Percentiles rank a stretch among this genome's conserved stretches.
These are phyloP conservation scores for Sphaerulina musiva DNA, from an alignment of 2,329 filamentous ascomycete species.

Conservation along the genomic window DNA sequence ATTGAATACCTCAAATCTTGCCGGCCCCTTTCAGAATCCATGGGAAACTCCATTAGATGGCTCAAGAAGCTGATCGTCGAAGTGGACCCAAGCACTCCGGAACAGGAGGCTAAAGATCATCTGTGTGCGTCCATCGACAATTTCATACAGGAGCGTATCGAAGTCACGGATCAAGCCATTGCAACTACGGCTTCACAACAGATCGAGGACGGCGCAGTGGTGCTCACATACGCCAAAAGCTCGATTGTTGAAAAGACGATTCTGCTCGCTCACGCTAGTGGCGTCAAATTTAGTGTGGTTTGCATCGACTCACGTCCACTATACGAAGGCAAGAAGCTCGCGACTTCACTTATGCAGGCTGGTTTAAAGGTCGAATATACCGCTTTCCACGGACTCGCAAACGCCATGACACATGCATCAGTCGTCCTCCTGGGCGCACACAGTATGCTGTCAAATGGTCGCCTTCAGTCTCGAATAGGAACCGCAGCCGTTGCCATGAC, in stretches of 20 bases:
- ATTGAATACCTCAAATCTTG: conserved; percentile 92
- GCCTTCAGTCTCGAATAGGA: conserved; percentile 79
- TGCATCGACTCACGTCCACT: conserved; percentile 71
- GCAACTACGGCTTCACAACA: conserved; percentile 66
- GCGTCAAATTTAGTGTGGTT: conserved; percentile 74
- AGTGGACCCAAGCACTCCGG: conserved; percentile 77
- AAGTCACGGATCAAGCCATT: conserved; percentile 79
- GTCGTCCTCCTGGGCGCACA: conserved; percentile 81
- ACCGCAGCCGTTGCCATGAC: conserved; percentile 82
- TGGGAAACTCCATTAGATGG: conserved; percentile 94
- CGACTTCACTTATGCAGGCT: conserved; percentile 60
- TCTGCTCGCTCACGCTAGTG: conserved; percentile 61
- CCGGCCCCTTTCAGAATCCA: conserved; percentile 90
- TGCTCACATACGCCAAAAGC: conserved; percentile 82
- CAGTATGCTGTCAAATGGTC: conserved; percentile 91
- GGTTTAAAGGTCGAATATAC: conserved; percentile 76
- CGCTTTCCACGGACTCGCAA: conserved; percentile 68
- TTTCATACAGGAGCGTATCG: conserved; percentile 86
- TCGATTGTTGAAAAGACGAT: conserved; percentile 80
- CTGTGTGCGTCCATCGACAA: conserved; percentile 76
- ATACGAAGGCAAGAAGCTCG: conserved; percentile 64
- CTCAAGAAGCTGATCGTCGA: conserved; percentile 88
- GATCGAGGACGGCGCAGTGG: conserved; percentile 70
- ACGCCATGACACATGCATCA: conserved; percentile 63
- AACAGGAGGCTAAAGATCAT: conserved; percentile 71